Base-by-base conservation (phyloP, 805 yeast species). In the Teunomyces stri region DNA sequence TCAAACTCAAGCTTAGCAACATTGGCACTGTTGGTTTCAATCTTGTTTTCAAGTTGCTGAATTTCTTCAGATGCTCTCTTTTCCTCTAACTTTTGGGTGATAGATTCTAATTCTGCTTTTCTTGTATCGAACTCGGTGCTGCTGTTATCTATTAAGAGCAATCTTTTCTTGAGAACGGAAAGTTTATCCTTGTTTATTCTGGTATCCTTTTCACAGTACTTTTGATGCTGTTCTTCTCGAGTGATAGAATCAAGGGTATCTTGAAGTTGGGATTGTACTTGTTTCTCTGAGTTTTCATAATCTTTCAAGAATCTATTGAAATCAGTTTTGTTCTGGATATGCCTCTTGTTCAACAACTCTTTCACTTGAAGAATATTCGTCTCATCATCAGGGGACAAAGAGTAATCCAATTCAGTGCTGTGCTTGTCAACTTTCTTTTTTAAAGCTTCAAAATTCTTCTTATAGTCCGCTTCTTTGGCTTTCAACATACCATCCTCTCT, bases 401-500 rank as follows among this genome's bases (percentile, higher is more conserved):
- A 22, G 25, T 37, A 37, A 21, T 21, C 15, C 16, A 37, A 37
- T 5, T 20, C 25, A 20, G 40, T 11, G 16, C 40, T 22, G 20
- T n/a, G 11, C 20, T 22, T 29, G 16, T 37, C 29, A 20, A 37
- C 25, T 13, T 37, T 37, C 12, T 13, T 5, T 13, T 9, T 37
- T 9, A 37, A 27, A 5, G 25, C 11, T 22, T 22, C 29, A 12
- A 50, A 16, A 45, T 62, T 56, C 11, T 41, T 44, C n/a, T 56
- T 50, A 52, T 72, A 73, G 29, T 61, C 65, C 1, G 54, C 55
- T 47, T 72, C 72, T 46, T 72, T 75, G 1, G 78, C 78, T 44
- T 70, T 69, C 39, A 84, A 63, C 42, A 79, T 75, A 4, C 92
- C 95, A 51, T 80, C 81, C 43, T 68, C 56, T 28, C 80, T 66